Evolutionary conservation across 805 yeast species (phyloP).

Genomic region (Metschnikowia koreensis): DNA sequence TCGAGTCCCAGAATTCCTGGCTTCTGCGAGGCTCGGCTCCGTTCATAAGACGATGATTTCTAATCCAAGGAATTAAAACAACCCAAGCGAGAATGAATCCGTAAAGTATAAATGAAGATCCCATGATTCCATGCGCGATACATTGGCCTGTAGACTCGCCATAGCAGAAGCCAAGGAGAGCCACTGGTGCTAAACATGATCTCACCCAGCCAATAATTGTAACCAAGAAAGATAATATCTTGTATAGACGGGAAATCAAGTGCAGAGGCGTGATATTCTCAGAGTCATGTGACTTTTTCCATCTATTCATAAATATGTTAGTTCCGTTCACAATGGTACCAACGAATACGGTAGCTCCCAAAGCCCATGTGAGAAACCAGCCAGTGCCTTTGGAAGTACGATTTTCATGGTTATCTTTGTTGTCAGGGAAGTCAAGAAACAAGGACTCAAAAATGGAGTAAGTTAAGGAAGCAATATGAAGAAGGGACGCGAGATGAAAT

Average conservation of each 20-base stretch:
- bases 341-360: conserved; percentile 47
- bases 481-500: conserved; percentile 25
- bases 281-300: conserved; percentile 5
- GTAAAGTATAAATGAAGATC: conserved; percentile 77
- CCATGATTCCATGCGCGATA: conserved; percentile 97
- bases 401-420: conserved; percentile 60
- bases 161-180: conserved; percentile 85
- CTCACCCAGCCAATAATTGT: conserved; percentile 74
- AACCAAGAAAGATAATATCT: conserved; percentile 44
- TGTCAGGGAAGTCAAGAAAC: conserved; percentile 61
- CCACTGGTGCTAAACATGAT: conserved; percentile 75
- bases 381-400: conserved; percentile 65
- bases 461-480: conserved; percentile 15
- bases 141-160: conserved; percentile 88
- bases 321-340: conserved; percentile 59
- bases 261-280: conserved; percentile 12
- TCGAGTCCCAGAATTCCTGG: conserved; percentile 84
- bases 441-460: conserved; percentile 59
- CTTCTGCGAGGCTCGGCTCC: conserved; percentile 34
- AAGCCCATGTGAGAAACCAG: conserved; percentile 54
- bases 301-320: conserved; percentile 35
- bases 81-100: conserved; percentile 70
- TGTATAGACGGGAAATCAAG: conserved; percentile 28
- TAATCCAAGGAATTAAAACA: conserved; percentile 72
- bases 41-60: conserved; percentile 38